Conservation (phyloP, 371 early-diverging fungal genomes). For the Mortierella sp. region DNA sequence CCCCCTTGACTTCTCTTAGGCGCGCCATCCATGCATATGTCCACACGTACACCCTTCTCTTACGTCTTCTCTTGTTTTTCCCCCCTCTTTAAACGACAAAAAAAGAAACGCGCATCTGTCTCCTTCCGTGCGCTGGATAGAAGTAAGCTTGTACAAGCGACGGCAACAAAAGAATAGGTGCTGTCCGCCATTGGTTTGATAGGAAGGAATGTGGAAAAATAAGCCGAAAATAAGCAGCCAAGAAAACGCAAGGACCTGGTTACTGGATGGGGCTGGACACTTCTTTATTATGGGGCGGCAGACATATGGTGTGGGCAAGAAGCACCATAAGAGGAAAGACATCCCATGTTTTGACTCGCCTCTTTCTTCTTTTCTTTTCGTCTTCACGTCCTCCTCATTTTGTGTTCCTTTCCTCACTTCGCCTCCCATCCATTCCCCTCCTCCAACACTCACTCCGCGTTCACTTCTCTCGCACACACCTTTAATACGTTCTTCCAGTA, state of each 20-base stretch:
- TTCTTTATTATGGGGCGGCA: not conserved
- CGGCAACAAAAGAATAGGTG: not conserved
- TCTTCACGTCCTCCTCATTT: not conserved
- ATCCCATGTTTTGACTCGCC: not conserved
- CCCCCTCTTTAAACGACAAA: not conserved
- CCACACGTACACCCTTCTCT: not conserved
- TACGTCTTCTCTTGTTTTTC: not conserved
- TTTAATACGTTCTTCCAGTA: not conserved
- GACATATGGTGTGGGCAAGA: not conserved
- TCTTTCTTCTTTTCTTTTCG: not conserved
- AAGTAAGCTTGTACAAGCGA: no score
- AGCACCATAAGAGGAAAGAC: not conserved
- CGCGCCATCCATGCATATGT: not conserved
- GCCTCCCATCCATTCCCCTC: not conserved
- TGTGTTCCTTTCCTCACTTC: not conserved
- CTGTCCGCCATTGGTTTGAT: not conserved
- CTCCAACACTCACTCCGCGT: not conserved
- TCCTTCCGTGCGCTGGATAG: not conserved
- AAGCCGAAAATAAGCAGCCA: no score
- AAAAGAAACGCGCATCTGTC: not conserved
- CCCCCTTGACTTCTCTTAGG: not conserved
- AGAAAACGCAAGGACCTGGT: not conserved
- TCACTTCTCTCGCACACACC: not conserved
- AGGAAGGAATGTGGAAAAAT: no score
- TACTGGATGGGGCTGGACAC: not conserved